These are phyloP conservation scores for Primulina huaijiensis DNA, from an alignment of 257 asterid genomes.

Conservation along the genomic window DNA sequence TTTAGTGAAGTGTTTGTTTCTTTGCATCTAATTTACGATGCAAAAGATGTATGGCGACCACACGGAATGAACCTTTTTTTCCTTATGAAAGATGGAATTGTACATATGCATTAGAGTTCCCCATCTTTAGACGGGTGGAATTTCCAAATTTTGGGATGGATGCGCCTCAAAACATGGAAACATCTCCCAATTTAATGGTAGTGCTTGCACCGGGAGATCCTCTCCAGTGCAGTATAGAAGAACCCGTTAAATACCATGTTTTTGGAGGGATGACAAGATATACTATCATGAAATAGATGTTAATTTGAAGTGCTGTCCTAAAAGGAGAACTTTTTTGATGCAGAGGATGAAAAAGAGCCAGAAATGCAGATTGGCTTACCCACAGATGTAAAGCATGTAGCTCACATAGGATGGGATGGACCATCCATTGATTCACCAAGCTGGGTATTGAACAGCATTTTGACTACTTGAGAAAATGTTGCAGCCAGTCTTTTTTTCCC, in stretches of 20 bases:
- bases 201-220: not conserved
- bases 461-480: not conserved
- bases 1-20: not conserved
- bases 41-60: no score
- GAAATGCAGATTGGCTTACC: slow-evolving; percentile 84
- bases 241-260: not conserved
- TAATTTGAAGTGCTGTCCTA: not conserved
- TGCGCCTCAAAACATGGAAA: not conserved
- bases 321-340: slow-evolving; percentile 12
- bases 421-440: slow-evolving; percentile 66
- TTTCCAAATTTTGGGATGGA: no score
- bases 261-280: not conserved
- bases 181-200: not conserved
- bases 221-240: no score
- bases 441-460: slow-evolving; percentile 45
- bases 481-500: not conserved
- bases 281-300: no score
- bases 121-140: not conserved
- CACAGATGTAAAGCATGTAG: slow-evolving; percentile 94
- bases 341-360: slow-evolving; percentile 73
- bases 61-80: no score
- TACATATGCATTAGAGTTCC: not conserved
- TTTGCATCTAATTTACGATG: not conserved
- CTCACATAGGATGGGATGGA: slow-evolving; percentile 91
- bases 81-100: not conserved